Percentiles rank a stretch among this genome's conserved stretches.
Evolutionary conservation across 129 eudicot genomes (phyloP).

Genomic region (Artemisia tridentata): DNA sequence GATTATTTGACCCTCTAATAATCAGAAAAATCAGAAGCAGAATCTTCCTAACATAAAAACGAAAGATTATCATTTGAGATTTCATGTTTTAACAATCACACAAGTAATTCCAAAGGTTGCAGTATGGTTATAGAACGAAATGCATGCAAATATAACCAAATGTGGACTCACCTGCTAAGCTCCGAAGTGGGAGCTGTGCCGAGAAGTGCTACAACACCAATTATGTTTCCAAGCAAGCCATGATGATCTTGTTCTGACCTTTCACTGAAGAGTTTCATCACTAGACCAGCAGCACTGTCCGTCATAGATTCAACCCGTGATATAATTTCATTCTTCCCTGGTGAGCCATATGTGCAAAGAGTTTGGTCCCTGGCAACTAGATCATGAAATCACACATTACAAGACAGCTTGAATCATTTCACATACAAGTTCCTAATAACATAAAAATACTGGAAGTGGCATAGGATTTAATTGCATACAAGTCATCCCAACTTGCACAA

Average conservation of each 20-base stretch:
- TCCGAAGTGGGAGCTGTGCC: constrained; percentile 44
- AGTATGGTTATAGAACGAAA: not conserved
- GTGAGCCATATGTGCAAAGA: not conserved
- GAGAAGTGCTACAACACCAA: constrained; percentile 79
- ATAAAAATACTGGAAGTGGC: not conserved
- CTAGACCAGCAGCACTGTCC: constrained; percentile 51
- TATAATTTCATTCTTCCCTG: constrained; percentile 28
- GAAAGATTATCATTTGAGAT: not conserved
- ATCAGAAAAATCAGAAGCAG: not conserved
- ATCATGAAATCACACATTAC: constrained; percentile 11
- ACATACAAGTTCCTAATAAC: not conserved
- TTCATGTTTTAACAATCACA: too few relatives aligned
- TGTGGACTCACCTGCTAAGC: constrained; percentile 54
- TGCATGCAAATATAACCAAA: not conserved
- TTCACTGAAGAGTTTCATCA: constrained; percentile 28
- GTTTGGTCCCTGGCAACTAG: constrained; percentile 36
- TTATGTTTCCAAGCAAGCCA: constrained; percentile 19
- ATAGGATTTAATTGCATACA: not conserved
- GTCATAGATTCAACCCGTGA: constrained; percentile 33
- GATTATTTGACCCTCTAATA: not conserved
- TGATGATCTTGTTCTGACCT: not conserved
- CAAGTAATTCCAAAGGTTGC: not conserved
- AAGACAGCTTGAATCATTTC: not conserved
- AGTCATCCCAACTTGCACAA: not conserved
- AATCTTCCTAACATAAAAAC: not conserved